Evolutionary conservation across 208 protist species (phyloP).

Genomic region (Leptomonas seymouri): DNA sequence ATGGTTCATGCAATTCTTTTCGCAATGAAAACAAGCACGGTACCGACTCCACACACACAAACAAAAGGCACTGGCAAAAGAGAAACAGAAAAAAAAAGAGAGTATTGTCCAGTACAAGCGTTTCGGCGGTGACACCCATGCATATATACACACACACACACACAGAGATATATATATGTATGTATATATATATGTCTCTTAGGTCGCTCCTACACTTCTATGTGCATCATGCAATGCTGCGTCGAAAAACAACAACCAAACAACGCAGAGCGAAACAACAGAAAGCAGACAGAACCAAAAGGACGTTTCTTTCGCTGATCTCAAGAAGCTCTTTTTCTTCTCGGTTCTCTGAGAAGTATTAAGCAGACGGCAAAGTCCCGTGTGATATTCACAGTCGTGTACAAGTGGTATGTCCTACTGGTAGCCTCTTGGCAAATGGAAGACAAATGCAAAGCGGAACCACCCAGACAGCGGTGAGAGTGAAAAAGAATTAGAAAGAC

Average conservation of each 20-base stretch:
- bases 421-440: too few species aligned
- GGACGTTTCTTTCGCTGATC: too few species aligned
- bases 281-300: not conserved
- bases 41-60: conserved; percentile 1
- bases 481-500: not conserved
- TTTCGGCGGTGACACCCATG: too few species aligned
- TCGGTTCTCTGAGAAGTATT: not conserved
- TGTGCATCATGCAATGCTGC: conserved; percentile 6
- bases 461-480: not conserved
- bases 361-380: not conserved
- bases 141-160: conserved; percentile 1
- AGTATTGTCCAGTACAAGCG: conserved; percentile 10
- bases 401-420: not conserved
- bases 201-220: conserved; percentile 9
- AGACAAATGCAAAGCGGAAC: too few species aligned
- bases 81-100: conserved; percentile 9
- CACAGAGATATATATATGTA: not conserved
- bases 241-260: not conserved
- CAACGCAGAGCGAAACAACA: not conserved
- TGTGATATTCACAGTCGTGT: not conserved
- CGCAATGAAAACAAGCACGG: conserved; percentile 16
- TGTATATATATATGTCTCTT: conserved; percentile 3
- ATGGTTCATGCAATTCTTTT: not conserved
- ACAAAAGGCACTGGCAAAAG: conserved; percentile 8
- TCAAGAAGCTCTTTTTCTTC: not conserved